Evolutionary conservation across 768 basidiomycete species (phyloP).

Genomic region (Boletus coccyginus): DNA sequence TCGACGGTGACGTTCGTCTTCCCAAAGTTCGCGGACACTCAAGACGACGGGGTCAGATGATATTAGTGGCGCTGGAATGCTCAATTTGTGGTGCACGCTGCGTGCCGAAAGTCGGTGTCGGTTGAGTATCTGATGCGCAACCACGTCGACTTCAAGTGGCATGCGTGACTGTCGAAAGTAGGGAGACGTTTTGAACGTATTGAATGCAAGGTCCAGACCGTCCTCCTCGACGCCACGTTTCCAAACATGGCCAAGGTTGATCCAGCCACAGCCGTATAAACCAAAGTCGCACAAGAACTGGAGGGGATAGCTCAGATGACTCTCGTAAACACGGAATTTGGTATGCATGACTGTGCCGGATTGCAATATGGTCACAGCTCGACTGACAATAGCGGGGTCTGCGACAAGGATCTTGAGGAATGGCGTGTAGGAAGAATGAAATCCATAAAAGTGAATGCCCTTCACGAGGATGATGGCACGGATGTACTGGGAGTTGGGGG

Average conservation of each 20-base stretch:
- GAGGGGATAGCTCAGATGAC: constrained; percentile 81
- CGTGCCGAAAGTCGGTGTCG: constrained; percentile 63
- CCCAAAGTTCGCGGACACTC: constrained; percentile 93
- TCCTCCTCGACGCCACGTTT: constrained; percentile 45
- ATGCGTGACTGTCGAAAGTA: constrained; percentile 64
- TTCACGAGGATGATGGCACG: constrained; percentile 85
- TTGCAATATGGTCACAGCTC: constrained; percentile 72
- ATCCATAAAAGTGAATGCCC: constrained; percentile 96
- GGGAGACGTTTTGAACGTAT: constrained; percentile 48
- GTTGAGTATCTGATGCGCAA: constrained; percentile 83
- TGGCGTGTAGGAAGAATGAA: constrained; percentile 77
- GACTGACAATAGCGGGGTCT: constrained; percentile 67
- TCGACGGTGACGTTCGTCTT: constrained; percentile 85
- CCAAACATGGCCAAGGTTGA: constrained; percentile 70
- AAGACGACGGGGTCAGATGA: constrained; percentile 74
- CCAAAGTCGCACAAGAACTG: constrained; percentile 97
- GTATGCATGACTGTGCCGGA: constrained; percentile 82
- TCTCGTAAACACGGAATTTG: constrained; percentile 80
- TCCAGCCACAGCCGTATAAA: constrained; percentile 90
- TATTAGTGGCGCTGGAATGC: constrained; percentile 52
- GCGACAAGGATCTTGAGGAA: constrained; percentile 84
- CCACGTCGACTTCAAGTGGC: constrained; percentile 81
- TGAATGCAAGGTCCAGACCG: constrained; percentile 9
- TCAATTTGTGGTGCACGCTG: constrained; percentile 60
- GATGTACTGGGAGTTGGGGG: constrained; percentile 56